These are phyloP conservation scores for Ceratocystis diversiconidia DNA, from an alignment of 2,329 filamentous ascomycete genomes.

Conservation along the genomic window DNA sequence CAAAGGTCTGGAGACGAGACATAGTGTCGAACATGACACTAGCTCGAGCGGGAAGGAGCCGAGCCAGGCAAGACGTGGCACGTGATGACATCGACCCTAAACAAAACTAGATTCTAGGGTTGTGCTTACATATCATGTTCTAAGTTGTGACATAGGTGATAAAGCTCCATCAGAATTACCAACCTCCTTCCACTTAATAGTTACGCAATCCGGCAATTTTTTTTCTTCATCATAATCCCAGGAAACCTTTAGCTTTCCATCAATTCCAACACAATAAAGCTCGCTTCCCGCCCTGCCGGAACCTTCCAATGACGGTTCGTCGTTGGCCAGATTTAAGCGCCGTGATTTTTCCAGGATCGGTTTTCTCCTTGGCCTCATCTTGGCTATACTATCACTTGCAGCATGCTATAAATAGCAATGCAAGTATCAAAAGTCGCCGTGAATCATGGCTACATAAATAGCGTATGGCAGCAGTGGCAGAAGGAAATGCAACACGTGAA, in stretches of 20 bases:
- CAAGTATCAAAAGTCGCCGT: not conserved
- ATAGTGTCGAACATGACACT: no score
- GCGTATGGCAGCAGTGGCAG: not conserved
- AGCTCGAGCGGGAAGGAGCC: no score
- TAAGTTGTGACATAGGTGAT: no score
- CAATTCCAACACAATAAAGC: not conserved
- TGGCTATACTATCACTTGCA: not conserved
- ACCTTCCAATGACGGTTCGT: not conserved
- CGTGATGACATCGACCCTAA: no score
- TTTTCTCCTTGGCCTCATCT: not conserved
- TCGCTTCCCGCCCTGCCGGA: not conserved
- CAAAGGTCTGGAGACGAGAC: not conserved
- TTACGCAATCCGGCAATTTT: no score
- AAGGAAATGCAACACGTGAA: not conserved
- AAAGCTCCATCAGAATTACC: no score
- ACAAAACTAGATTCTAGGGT: no score
- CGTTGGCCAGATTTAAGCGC: slow-evolving; percentile 4
- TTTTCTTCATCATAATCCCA: no score
- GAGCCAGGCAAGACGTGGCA: no score
- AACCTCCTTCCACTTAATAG: no score
- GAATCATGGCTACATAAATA: not conserved
- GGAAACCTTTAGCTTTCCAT: not conserved
- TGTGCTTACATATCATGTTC: no score
- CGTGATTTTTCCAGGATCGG: not conserved
- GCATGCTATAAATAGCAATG: not conserved